A percentile compares a stretch with the other conserved stretches of the same genome.
Conservation (phyloP, 2,329 filamentous ascomycete species). For the Diplodia sapinea region DNA sequence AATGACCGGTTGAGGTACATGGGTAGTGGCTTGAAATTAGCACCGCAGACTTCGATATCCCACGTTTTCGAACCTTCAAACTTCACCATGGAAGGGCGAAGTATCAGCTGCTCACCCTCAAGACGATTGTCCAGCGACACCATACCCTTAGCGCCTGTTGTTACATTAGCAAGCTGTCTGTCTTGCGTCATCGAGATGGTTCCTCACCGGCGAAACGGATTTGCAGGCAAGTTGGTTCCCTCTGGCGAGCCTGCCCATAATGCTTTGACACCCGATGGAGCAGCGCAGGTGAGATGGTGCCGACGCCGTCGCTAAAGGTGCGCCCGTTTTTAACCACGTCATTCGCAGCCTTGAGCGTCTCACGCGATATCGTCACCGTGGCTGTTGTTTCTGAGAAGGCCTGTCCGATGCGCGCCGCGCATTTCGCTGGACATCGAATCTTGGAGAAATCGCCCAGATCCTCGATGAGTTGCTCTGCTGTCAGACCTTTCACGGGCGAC, state of each 20-base stretch:
- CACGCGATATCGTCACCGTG: constrained; percentile 58
- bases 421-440: constrained; percentile 62
- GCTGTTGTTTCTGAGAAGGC: constrained; percentile 77
- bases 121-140: constrained; percentile 70
- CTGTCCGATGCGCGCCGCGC: constrained; percentile 65
- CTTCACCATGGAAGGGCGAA: constrained; percentile 81
- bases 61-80: constrained; percentile 59
- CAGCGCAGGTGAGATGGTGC: constrained; percentile 69
- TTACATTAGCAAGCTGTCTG: constrained; percentile 24
- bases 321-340: constrained; percentile 61
- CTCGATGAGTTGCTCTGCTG: constrained; percentile 51
- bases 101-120: constrained; percentile 61
- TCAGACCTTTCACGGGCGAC: constrained; percentile 53
- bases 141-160: constrained; percentile 74
- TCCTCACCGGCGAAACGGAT: constrained; percentile 68
- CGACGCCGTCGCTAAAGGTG: constrained; percentile 80
- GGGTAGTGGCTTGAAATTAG: constrained; percentile 68
- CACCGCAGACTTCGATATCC: constrained; percentile 74
- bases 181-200: background rate
- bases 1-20: constrained; percentile 78
- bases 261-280: constrained; percentile 64
- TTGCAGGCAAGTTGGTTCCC: constrained; percentile 70
- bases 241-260: constrained; percentile 52
- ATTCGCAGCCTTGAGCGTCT: constrained; percentile 36
- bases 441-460: constrained; percentile 57